phyloP scores from a whole-genome alignment of 352 stramenopile genomes.

The Globisporangium takayamanum region DNA sequence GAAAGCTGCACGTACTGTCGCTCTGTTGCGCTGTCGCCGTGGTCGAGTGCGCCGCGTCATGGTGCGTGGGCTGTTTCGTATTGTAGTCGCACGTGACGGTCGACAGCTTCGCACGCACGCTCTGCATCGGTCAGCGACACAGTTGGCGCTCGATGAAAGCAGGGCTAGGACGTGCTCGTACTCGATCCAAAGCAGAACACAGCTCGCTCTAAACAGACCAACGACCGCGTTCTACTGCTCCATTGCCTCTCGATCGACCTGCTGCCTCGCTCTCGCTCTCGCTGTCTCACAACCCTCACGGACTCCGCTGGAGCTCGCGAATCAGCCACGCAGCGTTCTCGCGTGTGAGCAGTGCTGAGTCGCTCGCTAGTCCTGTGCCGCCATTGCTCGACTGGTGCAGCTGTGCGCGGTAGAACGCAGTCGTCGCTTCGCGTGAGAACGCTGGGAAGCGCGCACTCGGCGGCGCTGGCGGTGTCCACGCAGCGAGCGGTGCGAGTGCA shows the following conservation, averaged over 20 bases:
- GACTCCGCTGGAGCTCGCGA: slow-evolving; percentile 7
- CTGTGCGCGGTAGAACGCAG: slow-evolving; percentile 23
- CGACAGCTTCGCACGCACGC: not conserved
- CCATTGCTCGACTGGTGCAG: not conserved
- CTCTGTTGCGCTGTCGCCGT: not conserved
- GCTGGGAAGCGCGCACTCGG: slow-evolving; percentile 33
- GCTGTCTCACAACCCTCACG: not conserved
- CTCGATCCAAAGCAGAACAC: not conserved
- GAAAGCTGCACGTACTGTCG: not conserved
- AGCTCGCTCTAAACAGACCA: not conserved
- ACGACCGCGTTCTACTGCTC: no score
- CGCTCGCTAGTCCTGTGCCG: not conserved
- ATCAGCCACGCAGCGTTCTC: slow-evolving; percentile 7
- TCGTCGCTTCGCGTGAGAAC: slow-evolving; percentile 23
- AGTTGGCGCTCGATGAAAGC: no score
- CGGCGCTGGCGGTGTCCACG: slow-evolving; percentile 46
- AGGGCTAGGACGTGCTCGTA: not conserved
- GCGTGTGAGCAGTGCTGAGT: not conserved
- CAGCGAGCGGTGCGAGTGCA: slow-evolving; percentile 32
- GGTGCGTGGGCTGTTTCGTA: not conserved
- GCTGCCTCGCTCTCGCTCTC: not conserved
- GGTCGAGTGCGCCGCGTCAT: not conserved
- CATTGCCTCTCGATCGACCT: not conserved
- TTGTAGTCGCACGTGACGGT: not conserved
- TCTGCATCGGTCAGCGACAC: not conserved